phyloP scores from a whole-genome alignment of 768 basidiomycete species.

The Flagelloscypha sp. region DNA sequence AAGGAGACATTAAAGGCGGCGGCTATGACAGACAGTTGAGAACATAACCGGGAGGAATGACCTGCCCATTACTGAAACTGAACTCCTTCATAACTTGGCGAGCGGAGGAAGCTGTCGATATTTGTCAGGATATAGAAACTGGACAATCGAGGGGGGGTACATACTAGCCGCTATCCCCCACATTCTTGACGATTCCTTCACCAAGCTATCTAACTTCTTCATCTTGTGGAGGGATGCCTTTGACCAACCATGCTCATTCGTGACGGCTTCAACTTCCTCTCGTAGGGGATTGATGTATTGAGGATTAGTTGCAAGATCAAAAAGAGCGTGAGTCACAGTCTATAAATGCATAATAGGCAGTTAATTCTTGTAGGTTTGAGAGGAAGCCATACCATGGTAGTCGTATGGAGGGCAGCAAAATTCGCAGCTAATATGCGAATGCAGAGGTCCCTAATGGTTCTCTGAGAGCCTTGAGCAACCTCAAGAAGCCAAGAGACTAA shows the following conservation, averaged over 20 bases:
- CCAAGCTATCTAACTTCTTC: constrained; percentile 27
- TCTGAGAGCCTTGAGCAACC: constrained; percentile 22
- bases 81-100: constrained; percentile 23
- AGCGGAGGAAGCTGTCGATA: constrained; percentile 9
- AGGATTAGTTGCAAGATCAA: constrained; percentile 13
- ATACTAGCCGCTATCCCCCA: not conserved
- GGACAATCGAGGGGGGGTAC: too few relatives aligned
- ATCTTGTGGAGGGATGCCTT: constrained; percentile 22
- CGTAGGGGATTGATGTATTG: constrained; percentile 14
- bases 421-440: constrained; percentile 30
- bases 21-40: too few relatives aligned
- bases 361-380: too few relatives aligned
- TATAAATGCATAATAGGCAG: too few relatives aligned
- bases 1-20: too few relatives aligned
- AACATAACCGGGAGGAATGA: constrained; percentile 22
- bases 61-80: constrained; percentile 27
- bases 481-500: constrained; percentile 39
- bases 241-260: constrained; percentile 21
- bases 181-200: constrained; percentile 17
- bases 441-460: constrained; percentile 23
- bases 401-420: constrained; percentile 37
- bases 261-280: constrained; percentile 15
- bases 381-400: constrained; percentile 35
- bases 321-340: constrained; percentile 13
- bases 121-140: constrained; percentile 8